phyloP scores from a whole-genome alignment of 1,139 yeast genomes.

The Yarrowia galli region DNA sequence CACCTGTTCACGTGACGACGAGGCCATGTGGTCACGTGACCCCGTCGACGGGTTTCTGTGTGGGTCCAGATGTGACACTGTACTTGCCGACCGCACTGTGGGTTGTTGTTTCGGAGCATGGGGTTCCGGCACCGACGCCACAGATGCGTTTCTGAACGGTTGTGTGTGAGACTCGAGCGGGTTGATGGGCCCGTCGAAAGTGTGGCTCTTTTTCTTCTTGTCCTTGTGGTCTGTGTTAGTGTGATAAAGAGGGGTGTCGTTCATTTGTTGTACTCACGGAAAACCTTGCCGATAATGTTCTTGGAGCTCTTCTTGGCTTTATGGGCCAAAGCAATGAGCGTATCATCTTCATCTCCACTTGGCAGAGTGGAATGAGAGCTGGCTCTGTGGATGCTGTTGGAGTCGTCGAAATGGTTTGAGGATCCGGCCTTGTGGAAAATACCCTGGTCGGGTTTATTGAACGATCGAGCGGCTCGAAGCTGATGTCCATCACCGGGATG shows the following conservation, averaged over 20 bases:
- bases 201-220: slow-evolving; percentile 23
- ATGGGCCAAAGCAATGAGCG: slow-evolving; percentile 7
- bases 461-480: slow-evolving; percentile 23
- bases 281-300: slow-evolving; percentile 28
- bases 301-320: slow-evolving; percentile 27
- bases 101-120: slow-evolving; percentile 5
- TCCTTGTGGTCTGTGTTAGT: slow-evolving; percentile 34
- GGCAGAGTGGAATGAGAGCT: slow-evolving; percentile 13
- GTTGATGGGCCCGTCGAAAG: slow-evolving; percentile 29
- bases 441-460: slow-evolving; percentile 28
- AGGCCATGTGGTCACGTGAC: slow-evolving; percentile 14
- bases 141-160: slow-evolving; percentile 35
- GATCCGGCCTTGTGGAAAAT: slow-evolving; percentile 29
- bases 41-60: slow-evolving; percentile 22
- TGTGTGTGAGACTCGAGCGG: slow-evolving; percentile 12
- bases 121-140: slow-evolving; percentile 34
- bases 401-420: slow-evolving; percentile 23
- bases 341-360: slow-evolving; percentile 26
- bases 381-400: slow-evolving; percentile 12
- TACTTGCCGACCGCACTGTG: slow-evolving; percentile 15
- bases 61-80: slow-evolving; percentile 33
- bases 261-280: slow-evolving; percentile 20
- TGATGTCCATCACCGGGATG: slow-evolving; percentile 25
- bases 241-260: background rate
- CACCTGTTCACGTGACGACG: slow-evolving; percentile 30